phyloP scores from a whole-genome alignment of 2,329 filamentous ascomycete genomes.

The Colletotrichum lupini region DNA sequence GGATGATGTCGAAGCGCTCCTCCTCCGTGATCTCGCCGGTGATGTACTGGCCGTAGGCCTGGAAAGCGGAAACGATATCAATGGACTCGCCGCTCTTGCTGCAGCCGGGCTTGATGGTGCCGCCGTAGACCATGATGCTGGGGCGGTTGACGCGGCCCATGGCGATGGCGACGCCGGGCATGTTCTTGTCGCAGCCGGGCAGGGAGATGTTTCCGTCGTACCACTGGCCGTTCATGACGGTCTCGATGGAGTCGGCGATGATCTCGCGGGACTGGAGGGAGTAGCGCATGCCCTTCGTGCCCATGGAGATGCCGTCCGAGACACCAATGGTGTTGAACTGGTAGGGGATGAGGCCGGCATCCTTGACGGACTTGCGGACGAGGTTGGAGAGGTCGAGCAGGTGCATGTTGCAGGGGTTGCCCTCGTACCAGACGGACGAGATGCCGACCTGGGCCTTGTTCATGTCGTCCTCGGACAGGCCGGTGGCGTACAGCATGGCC shows the following conservation, averaged over 20 bases:
- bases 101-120: conserved; percentile 92
- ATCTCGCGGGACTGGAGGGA: conserved; percentile 94
- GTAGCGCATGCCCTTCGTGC: conserved; percentile 96
- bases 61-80: conserved; percentile 97
- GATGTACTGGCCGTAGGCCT: conserved; percentile 96
- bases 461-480: conserved; percentile 87
- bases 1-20: conserved; percentile 92
- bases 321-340: conserved; percentile 99
- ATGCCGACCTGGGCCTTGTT: conserved; percentile 98
- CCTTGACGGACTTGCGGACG: conserved; percentile 70
- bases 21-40: conserved; percentile 91
- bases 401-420: conserved; percentile 99
- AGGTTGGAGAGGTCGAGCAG: conserved; percentile 87
- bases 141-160: conserved; percentile 96
- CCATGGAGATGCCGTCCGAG: conserved; percentile 98
- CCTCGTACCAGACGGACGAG: conserved; percentile 97
- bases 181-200: conserved; percentile 99
- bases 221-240: conserved; percentile 98
- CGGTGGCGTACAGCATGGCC: conserved; percentile 98
- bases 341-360: conserved; percentile 88
- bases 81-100: conserved; percentile 79
- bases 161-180: conserved; percentile 92
- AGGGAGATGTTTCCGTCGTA: conserved; percentile 98
- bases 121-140: conserved; percentile 97
- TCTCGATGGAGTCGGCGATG: conserved; percentile 98